Evolutionary conservation across 2,329 filamentous ascomycete genomes (phyloP), one percentile per base, ranked within the genome.

Genomic region (Harringtonia aguacate): DNA sequence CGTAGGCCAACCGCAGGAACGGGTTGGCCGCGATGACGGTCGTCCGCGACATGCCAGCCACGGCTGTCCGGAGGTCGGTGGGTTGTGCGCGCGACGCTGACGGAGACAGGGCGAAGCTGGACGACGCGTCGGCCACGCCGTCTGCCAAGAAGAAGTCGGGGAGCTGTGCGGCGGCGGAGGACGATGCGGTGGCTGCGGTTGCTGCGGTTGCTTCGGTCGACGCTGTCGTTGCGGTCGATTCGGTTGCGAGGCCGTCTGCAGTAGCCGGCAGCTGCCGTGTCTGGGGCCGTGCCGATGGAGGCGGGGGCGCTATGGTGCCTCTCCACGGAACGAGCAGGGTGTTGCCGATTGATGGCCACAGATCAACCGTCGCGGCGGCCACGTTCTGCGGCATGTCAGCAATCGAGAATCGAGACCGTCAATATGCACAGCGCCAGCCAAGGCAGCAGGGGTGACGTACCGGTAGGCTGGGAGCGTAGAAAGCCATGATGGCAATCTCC

Each of bases 311-410:
- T 10, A 50, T 47, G 13, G 53, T 41, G 33, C 40, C 52, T 51
- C 55, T 55, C 53, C 61, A 66, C 9, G 67, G 61, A 18, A 60
- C 48, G 45, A 59, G 54, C 15, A 68, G 48, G 13, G 62, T 62
- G 47, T 60, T 68, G 41, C 61, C 58, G 48, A 71, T 59, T 36
- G 68, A 69, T 43, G 69, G 68, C 65, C 66, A 67, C 43, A 70
- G 51, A 31, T 68, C 68, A 40, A 66, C 56, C 8, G 64, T 63
- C 47, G 61, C 64, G 39, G 63, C 63, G 49, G 63, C 65, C 54
- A 70, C 60, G 51, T 59, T 48, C 47, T 50, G 20, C 7, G 15
- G 20, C 18, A 3, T 31, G 29, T 33, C 28, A 36, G 22, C 7
- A 24, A 28, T 8, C 17, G 6, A 31, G 18, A 20, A 12, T 21